These are phyloP conservation scores for Flaveria robusta DNA, from an alignment of 129 eudicot genomes.

Conservation along the genomic window DNA sequence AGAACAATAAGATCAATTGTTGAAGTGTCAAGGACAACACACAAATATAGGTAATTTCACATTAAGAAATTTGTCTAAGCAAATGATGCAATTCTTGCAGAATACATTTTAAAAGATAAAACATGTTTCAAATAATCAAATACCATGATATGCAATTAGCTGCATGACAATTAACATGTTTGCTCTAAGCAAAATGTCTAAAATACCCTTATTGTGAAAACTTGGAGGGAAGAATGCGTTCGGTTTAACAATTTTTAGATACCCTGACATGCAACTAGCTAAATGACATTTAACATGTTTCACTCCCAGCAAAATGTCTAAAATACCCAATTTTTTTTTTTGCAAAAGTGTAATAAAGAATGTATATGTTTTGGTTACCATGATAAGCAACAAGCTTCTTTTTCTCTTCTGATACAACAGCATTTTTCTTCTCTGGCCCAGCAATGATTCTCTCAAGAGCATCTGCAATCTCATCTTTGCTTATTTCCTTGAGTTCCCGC, in stretches of 20 bases:
- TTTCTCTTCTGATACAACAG: constrained; percentile 93
- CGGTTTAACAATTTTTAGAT: neutral
- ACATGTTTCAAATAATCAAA: too few species aligned
- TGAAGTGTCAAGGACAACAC: too few species aligned
- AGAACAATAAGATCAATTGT: too few species aligned
- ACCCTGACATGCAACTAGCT: neutral
- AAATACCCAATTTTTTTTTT: constrained; percentile 16
- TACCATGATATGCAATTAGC: neutral
- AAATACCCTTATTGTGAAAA: neutral
- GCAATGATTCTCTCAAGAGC: constrained; percentile 97
- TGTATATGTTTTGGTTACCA: constrained; percentile 43
- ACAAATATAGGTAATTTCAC: too few species aligned
- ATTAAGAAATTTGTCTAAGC: too few species aligned
- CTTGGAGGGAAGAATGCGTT: neutral
- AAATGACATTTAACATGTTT: neutral
- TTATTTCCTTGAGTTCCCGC: constrained; percentile 92
- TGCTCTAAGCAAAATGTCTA: neutral
- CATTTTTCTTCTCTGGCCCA: constrained; percentile 97
- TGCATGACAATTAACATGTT: neutral
- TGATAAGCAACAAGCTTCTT: constrained; percentile 94
- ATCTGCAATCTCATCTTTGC: constrained; percentile 96
- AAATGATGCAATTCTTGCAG: too few species aligned
- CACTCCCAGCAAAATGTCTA: neutral
- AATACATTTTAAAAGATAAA: too few species aligned
- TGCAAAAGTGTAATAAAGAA: neutral